Conservation (phyloP, 169 alveolate genomes). For the Cryptosporidium meleagridis region DNA sequence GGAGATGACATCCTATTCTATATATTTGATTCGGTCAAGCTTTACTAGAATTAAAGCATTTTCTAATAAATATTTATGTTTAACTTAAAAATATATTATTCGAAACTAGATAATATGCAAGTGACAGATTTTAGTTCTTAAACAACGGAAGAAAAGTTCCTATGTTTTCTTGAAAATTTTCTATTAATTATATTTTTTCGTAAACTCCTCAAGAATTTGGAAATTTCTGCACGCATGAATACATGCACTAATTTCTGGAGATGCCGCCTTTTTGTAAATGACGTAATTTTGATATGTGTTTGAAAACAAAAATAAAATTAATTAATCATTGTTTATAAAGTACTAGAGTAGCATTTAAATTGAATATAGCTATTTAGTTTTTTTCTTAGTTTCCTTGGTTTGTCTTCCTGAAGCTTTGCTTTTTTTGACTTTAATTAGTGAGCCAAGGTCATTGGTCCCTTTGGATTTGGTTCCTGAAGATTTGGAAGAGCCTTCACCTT, state of each 20-base stretch:
- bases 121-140: too few relatives aligned
- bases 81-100: too few relatives aligned
- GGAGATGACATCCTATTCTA: not conserved
- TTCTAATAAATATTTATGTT: not conserved
- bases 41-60: not conserved
- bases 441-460: slow-evolving; percentile 16
- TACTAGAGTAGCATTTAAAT: not conserved
- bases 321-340: too few relatives aligned
- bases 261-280: not conserved
- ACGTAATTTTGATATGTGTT: not conserved
- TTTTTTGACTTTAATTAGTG: slow-evolving; percentile 61
- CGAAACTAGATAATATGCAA: not conserved
- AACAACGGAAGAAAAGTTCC: too few relatives aligned
- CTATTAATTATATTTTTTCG: not conserved
- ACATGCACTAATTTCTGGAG: not conserved
- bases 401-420: slow-evolving; percentile 1
- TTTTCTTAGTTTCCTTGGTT: not conserved
- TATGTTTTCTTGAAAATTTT: not conserved
- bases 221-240: not conserved
- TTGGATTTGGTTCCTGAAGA: not conserved
- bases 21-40: too few relatives aligned
- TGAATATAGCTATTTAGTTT: not conserved
- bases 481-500: not conserved
- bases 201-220: not conserved
- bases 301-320: not conserved